Evolutionary conservation across 2,329 filamentous ascomycete genomes (phyloP).

Genomic region (Rutstroemia sydowiana): DNA sequence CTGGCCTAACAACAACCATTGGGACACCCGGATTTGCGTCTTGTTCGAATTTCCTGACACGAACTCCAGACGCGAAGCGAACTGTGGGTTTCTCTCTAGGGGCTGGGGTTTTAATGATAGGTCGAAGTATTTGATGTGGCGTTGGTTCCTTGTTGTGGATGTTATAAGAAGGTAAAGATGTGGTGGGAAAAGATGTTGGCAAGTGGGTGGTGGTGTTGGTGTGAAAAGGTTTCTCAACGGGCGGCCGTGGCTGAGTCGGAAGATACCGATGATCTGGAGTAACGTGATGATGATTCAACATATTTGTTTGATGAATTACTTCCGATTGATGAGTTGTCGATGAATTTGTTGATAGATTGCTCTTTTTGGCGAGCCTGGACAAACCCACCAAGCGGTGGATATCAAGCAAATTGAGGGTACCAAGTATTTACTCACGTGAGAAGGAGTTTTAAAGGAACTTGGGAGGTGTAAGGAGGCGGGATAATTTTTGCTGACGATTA

Average conservation of each 20-base stretch:
- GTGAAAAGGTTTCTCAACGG: constrained; percentile 1
- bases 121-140: not conserved
- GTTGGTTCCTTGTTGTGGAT: not conserved
- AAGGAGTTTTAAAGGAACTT: constrained; percentile 19
- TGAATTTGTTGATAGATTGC: constrained; percentile 16
- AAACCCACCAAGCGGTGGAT: constrained; percentile 22
- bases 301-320: constrained; percentile 19
- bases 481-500: constrained; percentile 23
- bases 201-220: constrained; percentile 1
- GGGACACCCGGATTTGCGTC: too few relatives aligned
- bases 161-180: not conserved
- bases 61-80: too few relatives aligned
- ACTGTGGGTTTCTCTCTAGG: too few relatives aligned
- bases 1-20: too few relatives aligned
- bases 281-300: constrained; percentile 1
- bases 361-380: constrained; percentile 18
- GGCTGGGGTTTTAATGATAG: too few relatives aligned
- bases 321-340: constrained; percentile 17
- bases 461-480: constrained; percentile 19
- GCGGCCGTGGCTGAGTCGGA: not conserved
- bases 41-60: too few relatives aligned
- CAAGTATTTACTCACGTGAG: constrained; percentile 22
- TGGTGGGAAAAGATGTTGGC: not conserved
- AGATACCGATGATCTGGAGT: not conserved
- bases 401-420: constrained; percentile 28